Percentiles rank a stretch among this genome's conserved stretches.
Evolutionary conservation across 2,329 filamentous ascomycete genomes (phyloP).

Genomic region (Chaetomium sp.): DNA sequence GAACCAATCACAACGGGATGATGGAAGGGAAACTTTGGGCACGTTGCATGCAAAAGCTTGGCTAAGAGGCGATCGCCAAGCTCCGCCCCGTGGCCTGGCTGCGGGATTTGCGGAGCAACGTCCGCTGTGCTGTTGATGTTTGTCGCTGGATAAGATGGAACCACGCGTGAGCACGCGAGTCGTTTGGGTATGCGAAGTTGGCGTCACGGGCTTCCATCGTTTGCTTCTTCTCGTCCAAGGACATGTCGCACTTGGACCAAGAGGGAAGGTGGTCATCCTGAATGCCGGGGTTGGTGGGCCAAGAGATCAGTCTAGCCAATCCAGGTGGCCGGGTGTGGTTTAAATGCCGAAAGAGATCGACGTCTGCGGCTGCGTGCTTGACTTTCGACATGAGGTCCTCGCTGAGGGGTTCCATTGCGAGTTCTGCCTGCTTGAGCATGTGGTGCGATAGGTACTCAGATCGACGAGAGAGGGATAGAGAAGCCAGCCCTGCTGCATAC

Average conservation of each 20-base stretch:
- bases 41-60: slow-evolving; percentile 9
- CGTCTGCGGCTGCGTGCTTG: slow-evolving; percentile 20
- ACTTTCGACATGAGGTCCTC: background rate
- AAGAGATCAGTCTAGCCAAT: slow-evolving; percentile 18
- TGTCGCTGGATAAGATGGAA: background rate
- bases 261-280: background rate
- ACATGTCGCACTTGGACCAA: slow-evolving; percentile 1
- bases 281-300: slow-evolving; percentile 9
- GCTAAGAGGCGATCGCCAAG: slow-evolving; percentile 17
- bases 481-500: background rate
- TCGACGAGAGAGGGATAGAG: background rate
- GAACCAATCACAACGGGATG: slow-evolving; percentile 3
- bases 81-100: background rate
- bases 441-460: background rate
- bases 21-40: background rate
- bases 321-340: background rate
- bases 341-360: slow-evolving; percentile 23
- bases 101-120: slow-evolving; percentile 18
- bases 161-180: background rate
- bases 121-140: background rate
- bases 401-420: background rate
- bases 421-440: background rate
- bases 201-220: background rate
- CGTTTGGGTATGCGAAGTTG: background rate
- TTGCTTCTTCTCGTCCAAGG: background rate